Evolutionary conservation across 2,329 filamentous ascomycete species (phyloP).

Genomic region (Neonectria ditissima): DNA sequence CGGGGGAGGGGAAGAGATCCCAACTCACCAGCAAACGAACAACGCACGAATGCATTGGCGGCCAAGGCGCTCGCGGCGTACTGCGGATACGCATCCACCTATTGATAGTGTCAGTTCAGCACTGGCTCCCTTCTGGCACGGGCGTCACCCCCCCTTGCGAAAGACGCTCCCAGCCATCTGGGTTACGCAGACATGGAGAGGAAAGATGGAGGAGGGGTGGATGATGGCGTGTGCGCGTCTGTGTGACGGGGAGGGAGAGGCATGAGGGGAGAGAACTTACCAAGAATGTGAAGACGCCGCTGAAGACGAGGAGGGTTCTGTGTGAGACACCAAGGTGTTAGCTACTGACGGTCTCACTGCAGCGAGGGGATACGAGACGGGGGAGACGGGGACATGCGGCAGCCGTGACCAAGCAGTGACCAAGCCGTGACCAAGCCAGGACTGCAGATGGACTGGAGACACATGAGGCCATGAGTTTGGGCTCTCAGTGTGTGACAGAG

Average conservation of each 20-base stretch:
- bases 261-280: constrained; percentile 61
- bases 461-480: constrained; percentile 25
- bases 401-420: constrained; percentile 50
- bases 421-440: constrained; percentile 34
- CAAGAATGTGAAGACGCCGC: constrained; percentile 88
- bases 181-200: constrained; percentile 27
- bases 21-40: constrained; percentile 74
- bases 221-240: constrained; percentile 23
- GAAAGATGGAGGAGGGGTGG: neutral
- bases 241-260: constrained; percentile 3
- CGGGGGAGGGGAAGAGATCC: constrained; percentile 8
- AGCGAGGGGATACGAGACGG: constrained; percentile 41
- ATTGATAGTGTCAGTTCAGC: constrained; percentile 39
- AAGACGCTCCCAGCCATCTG: constrained; percentile 28
- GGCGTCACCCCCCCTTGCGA: constrained; percentile 27
- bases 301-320: constrained; percentile 82
- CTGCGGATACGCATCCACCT: constrained; percentile 80
- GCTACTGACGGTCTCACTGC: constrained; percentile 35
- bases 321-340: constrained; percentile 44
- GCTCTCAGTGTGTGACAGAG: constrained; percentile 25
- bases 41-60: constrained; percentile 84
- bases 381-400: constrained; percentile 5
- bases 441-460: constrained; percentile 18
- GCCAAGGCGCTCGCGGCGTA: constrained; percentile 84
- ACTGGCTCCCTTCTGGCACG: constrained; percentile 34